Evolutionary conservation across 2,329 filamentous ascomycete genomes (phyloP).

Genomic region (Geosmithia morbida): DNA sequence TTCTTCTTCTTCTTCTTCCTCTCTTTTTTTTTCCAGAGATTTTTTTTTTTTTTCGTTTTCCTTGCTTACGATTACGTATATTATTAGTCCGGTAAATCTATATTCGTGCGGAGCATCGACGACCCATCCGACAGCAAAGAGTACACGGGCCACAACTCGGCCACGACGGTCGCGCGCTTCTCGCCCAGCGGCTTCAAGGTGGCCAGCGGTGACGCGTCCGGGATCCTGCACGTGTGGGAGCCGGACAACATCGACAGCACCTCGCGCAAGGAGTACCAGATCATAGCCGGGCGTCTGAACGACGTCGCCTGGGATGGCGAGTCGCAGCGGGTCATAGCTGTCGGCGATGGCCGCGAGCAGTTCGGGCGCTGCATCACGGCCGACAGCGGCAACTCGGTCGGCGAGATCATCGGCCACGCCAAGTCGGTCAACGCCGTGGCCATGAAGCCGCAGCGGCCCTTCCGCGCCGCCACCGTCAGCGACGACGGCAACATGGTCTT

Average conservation of each 20-base stretch:
- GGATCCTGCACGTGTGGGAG: slow-evolving; percentile 86
- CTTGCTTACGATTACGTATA: neutral
- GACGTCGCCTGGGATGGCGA: slow-evolving; percentile 97
- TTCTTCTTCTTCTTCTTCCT: no score
- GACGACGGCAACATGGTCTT: slow-evolving; percentile 87
- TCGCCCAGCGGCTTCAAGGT: slow-evolving; percentile 90
- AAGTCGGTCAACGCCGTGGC: slow-evolving; percentile 84
- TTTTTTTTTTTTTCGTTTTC: neutral
- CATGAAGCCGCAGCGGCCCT: slow-evolving; percentile 77
- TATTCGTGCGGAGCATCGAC: slow-evolving; percentile 93
- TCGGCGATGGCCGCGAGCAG: slow-evolving; percentile 86
- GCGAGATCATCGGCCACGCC: slow-evolving; percentile 85
- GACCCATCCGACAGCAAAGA: slow-evolving; percentile 72
- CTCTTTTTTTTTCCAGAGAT: neutral
- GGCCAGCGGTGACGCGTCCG: slow-evolving; percentile 77
- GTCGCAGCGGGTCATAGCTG: slow-evolving; percentile 88
- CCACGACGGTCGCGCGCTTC: slow-evolving; percentile 87
- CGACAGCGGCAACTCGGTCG: slow-evolving; percentile 91
- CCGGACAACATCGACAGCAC: slow-evolving; percentile 60
- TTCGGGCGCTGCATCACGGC: slow-evolving; percentile 91
- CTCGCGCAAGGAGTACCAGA: slow-evolving; percentile 87
- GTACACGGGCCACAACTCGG: slow-evolving; percentile 80
- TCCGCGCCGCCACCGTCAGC: slow-evolving; percentile 79
- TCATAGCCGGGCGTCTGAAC: slow-evolving; percentile 89
- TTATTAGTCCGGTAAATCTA: slow-evolving; percentile 76